phyloP scores from a whole-genome alignment of 2,329 filamentous ascomycete genomes.

The Fusarium siculi region DNA sequence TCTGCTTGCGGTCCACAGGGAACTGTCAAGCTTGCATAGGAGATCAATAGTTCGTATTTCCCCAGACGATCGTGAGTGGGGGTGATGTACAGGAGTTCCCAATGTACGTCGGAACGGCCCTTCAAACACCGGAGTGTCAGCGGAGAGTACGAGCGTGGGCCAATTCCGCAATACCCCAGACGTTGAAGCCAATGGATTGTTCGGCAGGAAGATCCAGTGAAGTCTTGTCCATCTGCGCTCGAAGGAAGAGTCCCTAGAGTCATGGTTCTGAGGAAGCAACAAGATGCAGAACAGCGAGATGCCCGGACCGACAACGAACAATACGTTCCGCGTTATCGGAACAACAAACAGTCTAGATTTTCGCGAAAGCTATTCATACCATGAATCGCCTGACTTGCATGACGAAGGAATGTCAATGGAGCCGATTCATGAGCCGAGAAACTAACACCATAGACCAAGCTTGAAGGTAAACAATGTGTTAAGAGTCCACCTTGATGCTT shows the following conservation, averaged over 20 bases:
- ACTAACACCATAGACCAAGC: constrained; percentile 5
- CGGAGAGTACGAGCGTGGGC: not conserved
- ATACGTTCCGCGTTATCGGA: constrained; percentile 4
- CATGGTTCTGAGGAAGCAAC: not conserved
- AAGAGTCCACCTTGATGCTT: constrained; percentile 1
- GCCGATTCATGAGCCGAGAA: not conserved
- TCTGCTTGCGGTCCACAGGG: not conserved
- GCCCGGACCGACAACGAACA: not conserved
- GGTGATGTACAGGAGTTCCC: constrained; percentile 27
- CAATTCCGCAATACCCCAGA: constrained; percentile 10
- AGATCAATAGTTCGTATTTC: constrained; percentile 8
- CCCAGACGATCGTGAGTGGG: constrained; percentile 31
- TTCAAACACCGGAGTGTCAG: constrained; percentile 17
- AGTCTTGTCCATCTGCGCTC: not conserved
- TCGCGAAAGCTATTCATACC: not conserved
- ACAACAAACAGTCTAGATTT: not conserved
- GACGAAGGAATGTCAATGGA: constrained; percentile 19
- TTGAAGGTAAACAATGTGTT: constrained; percentile 9
- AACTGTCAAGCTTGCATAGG: not conserved
- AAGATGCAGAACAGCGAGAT: not conserved
- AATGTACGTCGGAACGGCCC: constrained; percentile 24
- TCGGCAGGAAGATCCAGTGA: not conserved
- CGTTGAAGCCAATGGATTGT: not conserved
- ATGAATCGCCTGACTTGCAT: constrained; percentile 2
- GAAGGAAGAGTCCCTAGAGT: not conserved